A percentile compares a stretch with the other conserved stretches of the same genome.
Conservation (phyloP, 2,329 filamentous ascomycete species). For the Taxawa tesnikishii region DNA sequence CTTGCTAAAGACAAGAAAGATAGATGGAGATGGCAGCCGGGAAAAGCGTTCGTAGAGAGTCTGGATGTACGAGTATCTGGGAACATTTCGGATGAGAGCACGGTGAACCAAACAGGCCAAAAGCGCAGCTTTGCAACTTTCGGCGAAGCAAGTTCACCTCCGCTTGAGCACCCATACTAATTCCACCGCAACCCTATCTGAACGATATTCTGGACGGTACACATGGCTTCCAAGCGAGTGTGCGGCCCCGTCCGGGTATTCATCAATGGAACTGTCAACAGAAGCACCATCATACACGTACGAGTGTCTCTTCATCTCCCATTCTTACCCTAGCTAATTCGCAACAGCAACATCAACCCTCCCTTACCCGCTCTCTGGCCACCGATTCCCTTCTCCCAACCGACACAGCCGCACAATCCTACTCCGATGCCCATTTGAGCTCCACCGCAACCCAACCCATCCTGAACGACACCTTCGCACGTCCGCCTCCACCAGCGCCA, state of each 20-base stretch:
- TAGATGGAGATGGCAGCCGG: too few relatives aligned
- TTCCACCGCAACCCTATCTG: slow-evolving; percentile 3
- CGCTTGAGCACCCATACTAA: slow-evolving; percentile 10
- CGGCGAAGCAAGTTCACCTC: slow-evolving; percentile 12
- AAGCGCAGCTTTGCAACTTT: too few relatives aligned
- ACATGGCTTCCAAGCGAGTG: slow-evolving; percentile 29
- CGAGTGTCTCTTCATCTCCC: too few relatives aligned
- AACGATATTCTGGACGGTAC: too few relatives aligned
- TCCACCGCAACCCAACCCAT: slow-evolving; percentile 16
- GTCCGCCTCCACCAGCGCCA: slow-evolving; percentile 7
- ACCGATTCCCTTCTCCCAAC: slow-evolving; percentile 36
- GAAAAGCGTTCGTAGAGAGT: too few relatives aligned
- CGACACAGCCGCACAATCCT: slow-evolving; percentile 20
- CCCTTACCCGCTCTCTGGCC: slow-evolving; percentile 44
- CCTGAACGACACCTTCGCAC: slow-evolving; percentile 10
- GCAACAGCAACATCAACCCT: slow-evolving; percentile 9
- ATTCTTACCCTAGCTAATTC: too few relatives aligned
- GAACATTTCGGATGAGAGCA: too few relatives aligned
- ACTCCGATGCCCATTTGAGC: slow-evolving; percentile 22
- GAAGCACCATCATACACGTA: too few relatives aligned
- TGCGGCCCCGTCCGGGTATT: slow-evolving; percentile 23
- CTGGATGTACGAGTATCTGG: too few relatives aligned
- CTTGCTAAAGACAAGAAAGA: too few relatives aligned
- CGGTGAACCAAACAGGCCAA: too few relatives aligned
- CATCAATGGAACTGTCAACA: slow-evolving; percentile 14